Conservation (phyloP, 176 grass and related monocot genomes). For the Rhipidocladum racemiflorum region DNA sequence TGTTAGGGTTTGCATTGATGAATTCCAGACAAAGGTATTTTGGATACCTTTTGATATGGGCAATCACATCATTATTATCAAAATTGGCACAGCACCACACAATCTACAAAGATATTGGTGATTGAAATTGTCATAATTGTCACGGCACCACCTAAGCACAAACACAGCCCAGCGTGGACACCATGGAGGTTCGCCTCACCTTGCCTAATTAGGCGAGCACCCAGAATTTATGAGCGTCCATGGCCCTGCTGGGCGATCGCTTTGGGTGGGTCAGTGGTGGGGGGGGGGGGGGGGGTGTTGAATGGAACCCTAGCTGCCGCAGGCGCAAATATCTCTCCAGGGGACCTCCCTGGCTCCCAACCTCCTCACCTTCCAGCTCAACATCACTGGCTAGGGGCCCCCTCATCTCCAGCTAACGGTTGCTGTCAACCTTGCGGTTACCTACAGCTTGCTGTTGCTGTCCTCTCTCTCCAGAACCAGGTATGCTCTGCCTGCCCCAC, state of each 20-base stretch:
- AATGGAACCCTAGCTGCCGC: neutral
- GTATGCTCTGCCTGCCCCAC: neutral
- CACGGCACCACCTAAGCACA: neutral
- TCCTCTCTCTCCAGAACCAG: neutral
- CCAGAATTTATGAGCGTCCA: neutral
- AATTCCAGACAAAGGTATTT: neutral
- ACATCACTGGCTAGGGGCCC: neutral
- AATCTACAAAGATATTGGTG: neutral
- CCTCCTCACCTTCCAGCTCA: neutral
- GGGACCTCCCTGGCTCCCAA: neutral
- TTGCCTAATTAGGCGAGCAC: neutral
- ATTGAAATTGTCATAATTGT: neutral
- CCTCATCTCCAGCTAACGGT: neutral
- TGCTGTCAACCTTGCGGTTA: neutral
- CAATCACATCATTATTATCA: neutral
- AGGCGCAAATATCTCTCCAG: neutral
- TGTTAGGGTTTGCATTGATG: neutral
- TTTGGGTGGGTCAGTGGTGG: too few relatives aligned
- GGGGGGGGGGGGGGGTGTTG: too few relatives aligned
- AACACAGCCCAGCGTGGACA: neutral
- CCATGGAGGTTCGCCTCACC: neutral
- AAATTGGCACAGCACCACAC: constrained; percentile 16
- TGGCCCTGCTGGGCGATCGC: neutral
- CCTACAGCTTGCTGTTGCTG: neutral
- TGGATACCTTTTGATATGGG: neutral